A percentile compares a stretch with the other conserved stretches of the same genome.
These are phyloP conservation scores for Vickermania ingenoplastis DNA, from an alignment of 208 protist genomes.

Conservation along the genomic window DNA sequence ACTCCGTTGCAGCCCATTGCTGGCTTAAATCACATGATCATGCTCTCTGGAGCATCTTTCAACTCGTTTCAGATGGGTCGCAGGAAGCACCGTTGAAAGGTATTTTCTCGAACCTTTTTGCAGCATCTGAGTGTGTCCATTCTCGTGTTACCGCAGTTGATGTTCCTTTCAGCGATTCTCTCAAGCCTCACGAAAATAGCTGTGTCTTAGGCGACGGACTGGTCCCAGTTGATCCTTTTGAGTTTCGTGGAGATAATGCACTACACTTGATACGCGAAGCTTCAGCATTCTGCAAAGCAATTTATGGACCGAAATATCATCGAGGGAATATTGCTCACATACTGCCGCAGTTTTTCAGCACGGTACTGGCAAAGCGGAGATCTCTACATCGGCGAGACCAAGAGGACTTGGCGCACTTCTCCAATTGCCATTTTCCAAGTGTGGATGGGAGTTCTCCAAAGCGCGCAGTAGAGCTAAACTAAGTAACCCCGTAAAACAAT, in stretches of 20 bases:
- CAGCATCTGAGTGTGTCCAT: no score
- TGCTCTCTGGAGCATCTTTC: no score
- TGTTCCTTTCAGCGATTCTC: no score
- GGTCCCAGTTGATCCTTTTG: constrained; percentile 74
- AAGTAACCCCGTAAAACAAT: no score
- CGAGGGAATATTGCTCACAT: constrained; percentile 53
- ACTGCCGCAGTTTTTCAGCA: constrained; percentile 11
- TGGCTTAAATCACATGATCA: no score
- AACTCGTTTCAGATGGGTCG: no score
- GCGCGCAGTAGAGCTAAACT: no score
- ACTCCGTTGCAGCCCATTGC: not conserved
- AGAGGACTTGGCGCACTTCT: not conserved
- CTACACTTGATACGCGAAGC: constrained; percentile 64
- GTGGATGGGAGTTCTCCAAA: no score
- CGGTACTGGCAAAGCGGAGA: not conserved
- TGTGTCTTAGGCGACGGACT: constrained; percentile 61
- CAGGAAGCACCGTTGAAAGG: no score
- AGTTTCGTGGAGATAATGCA: constrained; percentile 71
- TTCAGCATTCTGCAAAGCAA: constrained; percentile 43
- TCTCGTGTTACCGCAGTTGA: no score
- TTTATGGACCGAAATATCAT: constrained; percentile 83
- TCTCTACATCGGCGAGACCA: not conserved
- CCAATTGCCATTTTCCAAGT: not conserved
- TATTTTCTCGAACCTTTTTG: not conserved
- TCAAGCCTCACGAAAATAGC: no score